Conservation (phyloP, 106 monocot species). For the Dendrobium nobile region DNA sequence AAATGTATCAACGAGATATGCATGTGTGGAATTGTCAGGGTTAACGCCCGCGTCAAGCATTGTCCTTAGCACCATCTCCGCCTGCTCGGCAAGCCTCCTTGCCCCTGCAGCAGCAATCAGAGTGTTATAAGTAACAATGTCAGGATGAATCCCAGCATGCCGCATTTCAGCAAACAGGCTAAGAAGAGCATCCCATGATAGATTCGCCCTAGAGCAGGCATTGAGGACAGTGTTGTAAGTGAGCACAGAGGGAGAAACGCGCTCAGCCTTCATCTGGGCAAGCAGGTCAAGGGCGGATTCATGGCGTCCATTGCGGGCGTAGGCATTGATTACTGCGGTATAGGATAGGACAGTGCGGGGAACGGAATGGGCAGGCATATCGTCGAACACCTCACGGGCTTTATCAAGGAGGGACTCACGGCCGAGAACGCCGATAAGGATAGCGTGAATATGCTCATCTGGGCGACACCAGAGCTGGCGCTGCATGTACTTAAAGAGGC, state of each 20-base stretch:
- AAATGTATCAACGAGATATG: conserved; percentile 70
- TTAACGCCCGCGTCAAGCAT: conserved; percentile 80
- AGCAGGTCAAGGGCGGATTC: conserved; percentile 45
- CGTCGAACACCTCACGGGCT: conserved; percentile 71
- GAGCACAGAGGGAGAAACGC: conserved; percentile 54
- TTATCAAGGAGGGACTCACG: conserved; percentile 69
- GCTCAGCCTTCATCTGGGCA: conserved; percentile 62
- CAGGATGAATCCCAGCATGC: conserved; percentile 74
- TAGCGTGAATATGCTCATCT: conserved; percentile 91
- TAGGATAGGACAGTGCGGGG: conserved; percentile 71
- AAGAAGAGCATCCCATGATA: conserved; percentile 63
- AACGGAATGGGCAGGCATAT: conserved; percentile 54
- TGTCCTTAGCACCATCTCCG: conserved; percentile 66
- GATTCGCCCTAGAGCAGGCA: conserved; percentile 50
- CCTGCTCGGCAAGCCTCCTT: conserved; percentile 56
- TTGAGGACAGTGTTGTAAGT: conserved; percentile 87
- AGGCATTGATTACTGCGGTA: conserved; percentile 80
- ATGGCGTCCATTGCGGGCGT: conserved; percentile 65
- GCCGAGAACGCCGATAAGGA: conserved; percentile 79
- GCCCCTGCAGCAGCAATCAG: conserved; percentile 69
- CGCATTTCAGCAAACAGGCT: conserved; percentile 90
- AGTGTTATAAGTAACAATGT: conserved; percentile 89
- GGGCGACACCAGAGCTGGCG: conserved; percentile 94
- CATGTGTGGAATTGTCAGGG: conserved; percentile 59
- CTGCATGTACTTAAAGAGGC: conserved; percentile 99